These are phyloP conservation scores for Saturnispora quitensis DNA, from an alignment of 805 yeast genomes.

Conservation along the genomic window DNA sequence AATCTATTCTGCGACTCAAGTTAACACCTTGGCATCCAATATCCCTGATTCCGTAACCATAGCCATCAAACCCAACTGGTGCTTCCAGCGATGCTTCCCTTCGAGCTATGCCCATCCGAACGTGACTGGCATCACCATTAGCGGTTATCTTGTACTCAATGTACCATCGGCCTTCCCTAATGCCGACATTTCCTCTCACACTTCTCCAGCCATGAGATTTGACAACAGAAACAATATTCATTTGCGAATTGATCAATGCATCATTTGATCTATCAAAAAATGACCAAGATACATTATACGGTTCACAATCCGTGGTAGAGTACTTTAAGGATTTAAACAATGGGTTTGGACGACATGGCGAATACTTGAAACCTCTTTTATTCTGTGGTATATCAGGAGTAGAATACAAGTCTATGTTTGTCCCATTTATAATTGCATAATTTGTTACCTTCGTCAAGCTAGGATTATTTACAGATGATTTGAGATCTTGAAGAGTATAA, in stretches of 20 bases:
- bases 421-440: neutral
- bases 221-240: constrained; percentile 42
- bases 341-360: constrained; percentile 68
- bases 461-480: constrained; percentile 17
- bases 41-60: constrained; percentile 87
- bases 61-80: constrained; percentile 92
- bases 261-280: constrained; percentile 65
- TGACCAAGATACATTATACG: constrained; percentile 47
- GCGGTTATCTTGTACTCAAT: constrained; percentile 57
- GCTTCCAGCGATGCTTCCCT: constrained; percentile 87
- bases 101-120: constrained; percentile 75
- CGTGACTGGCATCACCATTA: constrained; percentile 31
- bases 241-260: constrained; percentile 32
- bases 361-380: constrained; percentile 71
- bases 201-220: constrained; percentile 65
- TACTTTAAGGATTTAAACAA: constrained; percentile 48
- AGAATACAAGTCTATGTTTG: constrained; percentile 26
- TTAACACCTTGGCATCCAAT: constrained; percentile 67
- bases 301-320: constrained; percentile 66
- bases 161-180: constrained; percentile 72
- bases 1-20: constrained; percentile 53
- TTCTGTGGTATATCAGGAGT: constrained; percentile 78
- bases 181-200: constrained; percentile 61
- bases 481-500: constrained; percentile 24
- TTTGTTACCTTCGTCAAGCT: constrained; percentile 11